phyloP scores from a whole-genome alignment of 75 land plant genomes.

The Isoetes taiwanensis region DNA sequence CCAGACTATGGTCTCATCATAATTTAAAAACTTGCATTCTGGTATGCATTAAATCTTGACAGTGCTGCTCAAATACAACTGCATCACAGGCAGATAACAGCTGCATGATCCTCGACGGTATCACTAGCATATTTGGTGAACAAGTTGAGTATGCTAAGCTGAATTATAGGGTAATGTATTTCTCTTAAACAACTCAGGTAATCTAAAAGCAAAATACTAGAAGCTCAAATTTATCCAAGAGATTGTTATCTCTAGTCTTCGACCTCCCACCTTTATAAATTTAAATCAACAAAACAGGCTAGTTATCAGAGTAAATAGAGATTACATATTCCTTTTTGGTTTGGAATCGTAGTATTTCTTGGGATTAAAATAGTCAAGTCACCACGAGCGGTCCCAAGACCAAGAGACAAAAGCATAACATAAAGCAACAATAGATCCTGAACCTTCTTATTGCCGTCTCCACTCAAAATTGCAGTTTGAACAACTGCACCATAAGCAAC shows the following conservation, averaged over 20 bases:
- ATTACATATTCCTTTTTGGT: constrained; percentile 58
- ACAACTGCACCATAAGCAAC: constrained; percentile 73
- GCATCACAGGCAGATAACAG: too few species aligned
- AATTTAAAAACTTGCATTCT: too few species aligned
- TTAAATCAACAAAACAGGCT: constrained; percentile 48
- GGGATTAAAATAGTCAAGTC: constrained; percentile 61
- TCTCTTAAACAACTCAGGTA: too few species aligned
- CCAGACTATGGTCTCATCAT: too few species aligned
- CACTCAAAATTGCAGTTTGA: constrained; percentile 55
- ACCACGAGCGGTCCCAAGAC: constrained; percentile 61
- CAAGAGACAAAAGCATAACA: constrained; percentile 53
- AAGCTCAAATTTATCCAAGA: constrained; percentile 54
- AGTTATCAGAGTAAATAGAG: constrained; percentile 55
- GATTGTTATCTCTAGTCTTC: constrained; percentile 49
- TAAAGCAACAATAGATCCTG: constrained; percentile 49
- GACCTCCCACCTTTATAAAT: constrained; percentile 61
- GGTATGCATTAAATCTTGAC: too few species aligned
- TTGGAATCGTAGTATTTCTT: constrained; percentile 58
- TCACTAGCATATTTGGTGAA: too few species aligned
- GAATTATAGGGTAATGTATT: too few species aligned
- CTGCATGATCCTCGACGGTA: too few species aligned
- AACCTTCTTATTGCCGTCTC: constrained; percentile 57
- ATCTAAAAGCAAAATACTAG: too few species aligned
- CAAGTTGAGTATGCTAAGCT: too few species aligned
- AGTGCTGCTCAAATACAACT: too few species aligned